Evolutionary conservation across 164 flowering plant species (phyloP).

Genomic region (Santalum album): DNA sequence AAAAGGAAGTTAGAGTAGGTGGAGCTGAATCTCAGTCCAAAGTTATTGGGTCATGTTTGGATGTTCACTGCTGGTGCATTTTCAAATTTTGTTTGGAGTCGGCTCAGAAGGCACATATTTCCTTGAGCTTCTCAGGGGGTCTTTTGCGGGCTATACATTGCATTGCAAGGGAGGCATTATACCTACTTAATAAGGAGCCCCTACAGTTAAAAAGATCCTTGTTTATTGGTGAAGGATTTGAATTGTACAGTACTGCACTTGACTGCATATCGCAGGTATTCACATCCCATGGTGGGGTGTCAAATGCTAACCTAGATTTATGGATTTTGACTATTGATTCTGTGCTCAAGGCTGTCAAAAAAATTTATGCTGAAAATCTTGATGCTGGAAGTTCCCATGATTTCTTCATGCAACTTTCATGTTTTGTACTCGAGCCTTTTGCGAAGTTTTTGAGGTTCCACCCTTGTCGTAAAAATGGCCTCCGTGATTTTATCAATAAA

Average conservation of each 20-base stretch:
- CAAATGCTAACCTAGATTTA: constrained; percentile 54
- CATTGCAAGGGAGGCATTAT: constrained; percentile 31
- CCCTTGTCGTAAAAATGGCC: constrained; percentile 63
- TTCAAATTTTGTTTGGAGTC: constrained; percentile 66
- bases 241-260: constrained; percentile 24
- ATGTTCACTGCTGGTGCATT: constrained; percentile 67
- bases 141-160: constrained; percentile 39
- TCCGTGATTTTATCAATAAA: constrained; percentile 53
- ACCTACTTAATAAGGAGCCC: constrained; percentile 9
- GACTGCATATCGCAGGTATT: constrained; percentile 51
- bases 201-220: constrained; percentile 8
- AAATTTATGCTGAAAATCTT: constrained; percentile 13
- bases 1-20: constrained; percentile 21
- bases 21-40: constrained; percentile 13
- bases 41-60: constrained; percentile 39
- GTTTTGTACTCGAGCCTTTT: constrained; percentile 62
- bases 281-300: constrained; percentile 37
- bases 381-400: constrained; percentile 12
- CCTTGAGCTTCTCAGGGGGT: constrained; percentile 39
- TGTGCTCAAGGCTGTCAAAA: constrained; percentile 36
- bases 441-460: constrained; percentile 56
- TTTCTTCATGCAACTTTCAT: constrained; percentile 29
- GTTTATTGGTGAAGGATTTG: constrained; percentile 20
- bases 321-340: constrained; percentile 45
- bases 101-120: constrained; percentile 21